Base-by-base conservation (phyloP, 2,329 filamentous ascomycete species). In the Colletotrichum truncatum region DNA sequence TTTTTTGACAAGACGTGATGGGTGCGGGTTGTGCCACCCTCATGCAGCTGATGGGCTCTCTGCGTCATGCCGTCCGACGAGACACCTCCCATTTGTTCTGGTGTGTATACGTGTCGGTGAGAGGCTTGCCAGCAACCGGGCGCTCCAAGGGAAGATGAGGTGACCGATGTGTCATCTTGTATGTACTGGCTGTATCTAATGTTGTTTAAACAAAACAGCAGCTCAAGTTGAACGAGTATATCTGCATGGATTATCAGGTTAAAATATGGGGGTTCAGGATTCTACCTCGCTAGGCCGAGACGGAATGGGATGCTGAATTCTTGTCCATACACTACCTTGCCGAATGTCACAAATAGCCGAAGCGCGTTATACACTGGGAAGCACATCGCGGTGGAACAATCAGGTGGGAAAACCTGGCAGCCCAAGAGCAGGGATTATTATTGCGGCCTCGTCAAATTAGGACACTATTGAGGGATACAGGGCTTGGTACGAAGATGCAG, bases 21-120 rank as follows among this genome's bases (percentile, higher is more conserved):
- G 21, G 16, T 30, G 46, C 38, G 12, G 16, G 5, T 16, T 10
- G 55, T 28, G 36, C 16, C 46, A 32, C 46, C 6, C 23, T 23
- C 18, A 59, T 28, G 55, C 55, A 60, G 36, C 12, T n/a, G 25
- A 8, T 25, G n/a, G 26, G 3, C 18, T 36, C 9, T 32, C 23
- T 30, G 45, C 53, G 34, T 59, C 60, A 64, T 62, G 45, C 54
- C 30, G 36, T 46, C 36, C 10, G 46, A 46, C 36, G 60, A 52
- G 23, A 51, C 36, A 11, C n/a, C 18, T n/a, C 16, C 30, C 18
- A 12, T 30, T 32, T 38, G 18, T 32, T 5, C 45, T 23, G 23
- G 34, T 16, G 23, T 21, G 18, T 14, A 32, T 32, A 12, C 21
- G 36, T 18, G 54, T 43, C 32, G 38, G 36, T 41, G 25, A 53